phyloP scores from a whole-genome alignment of 2,329 filamentous ascomycete genomes.

The Dactylonectria estremocensis region DNA sequence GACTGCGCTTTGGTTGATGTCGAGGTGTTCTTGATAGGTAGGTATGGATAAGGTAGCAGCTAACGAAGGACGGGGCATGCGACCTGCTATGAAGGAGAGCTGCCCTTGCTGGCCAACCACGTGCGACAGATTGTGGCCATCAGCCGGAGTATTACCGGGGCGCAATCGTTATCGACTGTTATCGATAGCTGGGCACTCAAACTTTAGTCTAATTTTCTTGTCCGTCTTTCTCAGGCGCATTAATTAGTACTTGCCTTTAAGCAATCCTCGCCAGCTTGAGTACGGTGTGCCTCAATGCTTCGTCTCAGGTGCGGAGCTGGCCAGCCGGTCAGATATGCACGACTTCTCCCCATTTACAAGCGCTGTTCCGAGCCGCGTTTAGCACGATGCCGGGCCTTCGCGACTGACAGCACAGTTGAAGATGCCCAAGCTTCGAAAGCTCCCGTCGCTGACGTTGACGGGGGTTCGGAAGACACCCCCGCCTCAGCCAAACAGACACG shows the following conservation, averaged over 20 bases:
- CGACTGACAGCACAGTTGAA: slow-evolving; percentile 3
- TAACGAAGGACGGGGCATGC: not conserved
- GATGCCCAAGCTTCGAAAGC: not conserved
- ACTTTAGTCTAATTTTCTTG: slow-evolving; percentile 36
- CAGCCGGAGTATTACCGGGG: slow-evolving; percentile 25
- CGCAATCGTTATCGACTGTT: slow-evolving; percentile 32
- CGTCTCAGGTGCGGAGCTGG: slow-evolving; percentile 42
- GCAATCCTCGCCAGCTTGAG: slow-evolving; percentile 17
- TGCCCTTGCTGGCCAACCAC: slow-evolving; percentile 32
- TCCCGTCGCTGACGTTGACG: slow-evolving; percentile 1
- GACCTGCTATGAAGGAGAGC: slow-evolving; percentile 15
- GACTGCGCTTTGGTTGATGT: slow-evolving; percentile 33
- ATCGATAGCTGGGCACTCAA: slow-evolving; percentile 26
- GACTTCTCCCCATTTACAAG: slow-evolving; percentile 23
- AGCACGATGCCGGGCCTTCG: slow-evolving; percentile 12
- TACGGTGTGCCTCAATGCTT: slow-evolving; percentile 47
- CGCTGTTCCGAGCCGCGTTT: slow-evolving; percentile 4
- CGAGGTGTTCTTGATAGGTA: slow-evolving; percentile 36
- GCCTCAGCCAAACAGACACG: not conserved
- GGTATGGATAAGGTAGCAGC: slow-evolving; percentile 19
- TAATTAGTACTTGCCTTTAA: not conserved
- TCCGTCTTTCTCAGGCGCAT: slow-evolving; percentile 1
- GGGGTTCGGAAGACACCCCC: not conserved
- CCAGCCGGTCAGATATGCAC: slow-evolving; percentile 33
- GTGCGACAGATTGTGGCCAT: slow-evolving; percentile 20